Percentiles rank a stretch among this genome's conserved stretches.
Conservation (phyloP, 2,329 filamentous ascomycete genomes). For the Colletotrichum chlorophyti region DNA sequence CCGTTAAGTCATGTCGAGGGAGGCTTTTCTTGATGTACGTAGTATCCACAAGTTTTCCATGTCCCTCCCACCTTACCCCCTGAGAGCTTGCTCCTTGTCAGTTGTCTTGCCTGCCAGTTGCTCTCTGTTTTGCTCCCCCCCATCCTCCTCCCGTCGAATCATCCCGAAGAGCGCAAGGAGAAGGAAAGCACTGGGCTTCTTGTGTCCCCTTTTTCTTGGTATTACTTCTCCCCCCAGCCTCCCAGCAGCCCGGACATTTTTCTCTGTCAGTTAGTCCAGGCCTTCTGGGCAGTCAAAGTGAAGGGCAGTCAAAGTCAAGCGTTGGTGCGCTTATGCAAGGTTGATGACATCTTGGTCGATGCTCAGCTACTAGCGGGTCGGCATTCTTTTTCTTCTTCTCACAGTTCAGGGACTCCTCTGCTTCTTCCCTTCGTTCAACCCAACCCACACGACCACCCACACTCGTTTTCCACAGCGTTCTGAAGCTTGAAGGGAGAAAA, state of each 20-base stretch:
- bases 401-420: not conserved
- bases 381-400: constrained; percentile 4
- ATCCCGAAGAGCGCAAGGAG: not conserved
- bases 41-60: not conserved
- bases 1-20: constrained; percentile 18
- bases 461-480: constrained; percentile 14
- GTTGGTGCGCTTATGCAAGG: constrained; percentile 14
- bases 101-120: constrained; percentile 15
- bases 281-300: constrained; percentile 2
- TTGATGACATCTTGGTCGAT: constrained; percentile 22
- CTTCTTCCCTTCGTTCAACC: constrained; percentile 5
- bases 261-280: constrained; percentile 15
- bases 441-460: constrained; percentile 5
- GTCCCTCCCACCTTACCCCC: too few relatives aligned
- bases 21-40: constrained; percentile 3
- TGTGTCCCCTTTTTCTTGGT: constrained; percentile 12
- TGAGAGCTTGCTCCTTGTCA: constrained; percentile 1
- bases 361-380: constrained; percentile 18
- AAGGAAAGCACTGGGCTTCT: constrained; percentile 5
- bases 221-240: constrained; percentile 1
- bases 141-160: not conserved
- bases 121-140: not conserved
- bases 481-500: constrained; percentile 1
- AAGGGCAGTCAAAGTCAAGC: constrained; percentile 7
- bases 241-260: not conserved